Evolutionary conservation across 1,284 basidiomycete genomes (phyloP).

Genomic region (Porogramme epimiltina): DNA sequence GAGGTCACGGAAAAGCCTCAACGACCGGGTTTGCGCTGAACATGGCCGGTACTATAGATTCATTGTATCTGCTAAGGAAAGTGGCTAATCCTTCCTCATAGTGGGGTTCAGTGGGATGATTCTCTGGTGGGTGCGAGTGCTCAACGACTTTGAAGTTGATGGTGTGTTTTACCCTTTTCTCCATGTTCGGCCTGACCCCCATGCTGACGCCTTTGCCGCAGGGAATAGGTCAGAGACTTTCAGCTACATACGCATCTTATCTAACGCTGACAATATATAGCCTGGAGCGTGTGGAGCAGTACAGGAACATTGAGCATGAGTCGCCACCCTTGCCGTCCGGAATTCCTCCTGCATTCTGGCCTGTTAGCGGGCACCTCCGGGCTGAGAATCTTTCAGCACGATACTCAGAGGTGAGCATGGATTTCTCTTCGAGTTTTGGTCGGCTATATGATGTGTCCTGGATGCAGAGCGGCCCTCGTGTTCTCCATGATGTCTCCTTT

Average conservation of each 20-base stretch:
- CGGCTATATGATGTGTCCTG: background rate
- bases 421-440: no score
- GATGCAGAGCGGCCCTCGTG: conserved; percentile 39
- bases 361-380: conserved; percentile 65
- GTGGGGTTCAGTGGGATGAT: conserved; percentile 57
- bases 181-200: background rate
- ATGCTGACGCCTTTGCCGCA: background rate
- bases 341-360: conserved; percentile 77
- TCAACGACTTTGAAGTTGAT: conserved; percentile 62
- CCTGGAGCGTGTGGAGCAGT: conserved; percentile 55
- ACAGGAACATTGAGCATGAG: conserved; percentile 77
- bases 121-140: conserved; percentile 49
- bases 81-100: conserved; percentile 12
- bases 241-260: no score
- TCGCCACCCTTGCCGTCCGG: conserved; percentile 49
- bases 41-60: background rate
- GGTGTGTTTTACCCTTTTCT: conserved; percentile 35
- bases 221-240: no score
- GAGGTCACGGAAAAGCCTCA: background rate
- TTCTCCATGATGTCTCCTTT: conserved; percentile 53
- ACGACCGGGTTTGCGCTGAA: background rate
- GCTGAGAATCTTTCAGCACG: conserved; percentile 65
- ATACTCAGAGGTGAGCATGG: conserved; percentile 44
- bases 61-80: background rate
- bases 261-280: conserved; percentile 3